Percentiles rank a stretch among this genome's conserved stretches.
Evolutionary conservation across 768 basidiomycete species (phyloP).

Genomic region (Hydnomerulius pinastri): DNA sequence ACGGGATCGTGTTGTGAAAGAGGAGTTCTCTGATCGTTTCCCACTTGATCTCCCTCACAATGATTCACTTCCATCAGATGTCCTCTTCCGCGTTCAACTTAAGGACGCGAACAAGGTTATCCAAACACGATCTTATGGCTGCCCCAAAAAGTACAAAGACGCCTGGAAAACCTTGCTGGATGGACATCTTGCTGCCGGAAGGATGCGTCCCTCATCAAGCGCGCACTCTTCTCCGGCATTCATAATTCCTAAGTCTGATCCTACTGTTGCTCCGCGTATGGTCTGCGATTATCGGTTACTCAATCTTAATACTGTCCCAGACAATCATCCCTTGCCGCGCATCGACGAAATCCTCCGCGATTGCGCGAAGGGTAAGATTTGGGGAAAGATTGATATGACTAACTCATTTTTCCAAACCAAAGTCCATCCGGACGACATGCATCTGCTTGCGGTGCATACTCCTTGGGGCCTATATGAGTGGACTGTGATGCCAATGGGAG

Average conservation of each 20-base stretch:
- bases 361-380: slow-evolving; percentile 21
- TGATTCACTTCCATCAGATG: neutral
- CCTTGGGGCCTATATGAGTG: slow-evolving; percentile 44
- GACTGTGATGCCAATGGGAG: slow-evolving; percentile 8
- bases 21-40: neutral
- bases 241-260: slow-evolving; percentile 11
- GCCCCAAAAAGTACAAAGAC: slow-evolving; percentile 34
- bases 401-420: slow-evolving; percentile 30
- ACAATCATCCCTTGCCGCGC: slow-evolving; percentile 19
- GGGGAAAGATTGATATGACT: slow-evolving; percentile 28
- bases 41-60: neutral
- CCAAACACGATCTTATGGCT: slow-evolving; percentile 27
- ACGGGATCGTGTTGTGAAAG: neutral
- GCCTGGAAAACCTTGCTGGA: slow-evolving; percentile 36
- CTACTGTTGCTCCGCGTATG: slow-evolving; percentile 1
- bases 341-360: slow-evolving; percentile 22
- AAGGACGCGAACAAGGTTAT: slow-evolving; percentile 13
- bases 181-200: slow-evolving; percentile 35
- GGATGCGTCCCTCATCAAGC: slow-evolving; percentile 30
- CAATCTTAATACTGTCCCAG: slow-evolving; percentile 16
- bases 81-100: neutral
- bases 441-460: slow-evolving; percentile 38
- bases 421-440: slow-evolving; percentile 19
- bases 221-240: slow-evolving; percentile 30
- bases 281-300: slow-evolving; percentile 4